Evolutionary conservation across 306 rosid genomes (phyloP).

Genomic region (Castanea sativa): DNA sequence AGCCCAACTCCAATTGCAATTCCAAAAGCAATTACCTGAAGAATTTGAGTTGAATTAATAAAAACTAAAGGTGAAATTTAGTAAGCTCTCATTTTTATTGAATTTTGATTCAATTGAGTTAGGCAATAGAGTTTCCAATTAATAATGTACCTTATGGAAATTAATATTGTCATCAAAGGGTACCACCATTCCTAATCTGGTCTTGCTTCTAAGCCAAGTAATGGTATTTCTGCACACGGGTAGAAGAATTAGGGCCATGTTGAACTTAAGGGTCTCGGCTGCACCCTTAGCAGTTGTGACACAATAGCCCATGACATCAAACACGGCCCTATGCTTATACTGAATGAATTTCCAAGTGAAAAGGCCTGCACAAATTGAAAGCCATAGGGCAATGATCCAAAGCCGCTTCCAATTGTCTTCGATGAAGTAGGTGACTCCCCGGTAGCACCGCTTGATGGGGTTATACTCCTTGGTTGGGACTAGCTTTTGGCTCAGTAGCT

Average conservation of each 20-base stretch:
- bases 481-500: slow-evolving; percentile 72
- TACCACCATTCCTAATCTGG: slow-evolving; percentile 60
- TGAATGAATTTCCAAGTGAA: slow-evolving; percentile 84
- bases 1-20: slow-evolving; percentile 66
- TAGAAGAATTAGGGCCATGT: slow-evolving; percentile 76
- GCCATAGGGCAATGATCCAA: slow-evolving; percentile 70
- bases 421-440: slow-evolving; percentile 44
- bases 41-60: neutral
- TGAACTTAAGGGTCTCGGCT: slow-evolving; percentile 87
- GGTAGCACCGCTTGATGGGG: slow-evolving; percentile 53
- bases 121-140: neutral
- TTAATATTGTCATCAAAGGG: slow-evolving; percentile 90
- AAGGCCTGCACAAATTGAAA: slow-evolving; percentile 55
- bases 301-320: slow-evolving; percentile 79
- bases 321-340: slow-evolving; percentile 64
- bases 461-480: slow-evolving; percentile 75
- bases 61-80: neutral
- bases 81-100: neutral
- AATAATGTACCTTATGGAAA: slow-evolving; percentile 63
- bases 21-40: slow-evolving; percentile 71
- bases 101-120: neutral
- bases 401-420: slow-evolving; percentile 84
- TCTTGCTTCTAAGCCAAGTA: slow-evolving; percentile 76
- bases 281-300: slow-evolving; percentile 80
- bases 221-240: slow-evolving; percentile 89